Conservation (phyloP, 352 stramenopile species). For the Pythium grandisporangium region DNA sequence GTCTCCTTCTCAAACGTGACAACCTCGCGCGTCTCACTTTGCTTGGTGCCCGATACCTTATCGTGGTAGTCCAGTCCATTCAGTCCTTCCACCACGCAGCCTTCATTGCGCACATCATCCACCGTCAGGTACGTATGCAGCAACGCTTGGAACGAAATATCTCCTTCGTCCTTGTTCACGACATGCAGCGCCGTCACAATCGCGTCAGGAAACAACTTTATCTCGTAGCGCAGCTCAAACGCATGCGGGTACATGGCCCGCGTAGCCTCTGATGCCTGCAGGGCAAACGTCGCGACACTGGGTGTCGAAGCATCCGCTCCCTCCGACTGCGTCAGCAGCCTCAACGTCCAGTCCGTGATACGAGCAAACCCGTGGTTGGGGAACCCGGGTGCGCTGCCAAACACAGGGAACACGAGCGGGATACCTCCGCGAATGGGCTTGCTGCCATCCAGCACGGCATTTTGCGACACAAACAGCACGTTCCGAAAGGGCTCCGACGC, state of each 20-base stretch:
- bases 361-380: slow-evolving; percentile 94
- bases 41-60: slow-evolving; percentile 74
- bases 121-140: slow-evolving; percentile 93
- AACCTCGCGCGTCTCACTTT: slow-evolving; percentile 40
- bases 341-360: slow-evolving; percentile 55
- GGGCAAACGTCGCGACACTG: slow-evolving; percentile 52
- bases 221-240: slow-evolving; percentile 76
- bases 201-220: slow-evolving; percentile 73
- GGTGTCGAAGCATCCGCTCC: slow-evolving; percentile 29
- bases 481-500: slow-evolving; percentile 64
- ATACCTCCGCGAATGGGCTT: slow-evolving; percentile 95
- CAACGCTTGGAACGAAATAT: slow-evolving; percentile 91
- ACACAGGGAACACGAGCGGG: slow-evolving; percentile 95
- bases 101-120: slow-evolving; percentile 54
- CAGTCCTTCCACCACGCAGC: slow-evolving; percentile 75
- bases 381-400: slow-evolving; percentile 81
- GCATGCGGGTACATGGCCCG: slow-evolving; percentile 65
- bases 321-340: slow-evolving; percentile 27
- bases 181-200: slow-evolving; percentile 87
- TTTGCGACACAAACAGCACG: slow-evolving; percentile 88
- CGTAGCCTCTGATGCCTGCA: slow-evolving; percentile 29
- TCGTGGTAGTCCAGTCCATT: slow-evolving; percentile 80
- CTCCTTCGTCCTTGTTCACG: slow-evolving; percentile 75
- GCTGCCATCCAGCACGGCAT: slow-evolving; percentile 84
- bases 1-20: slow-evolving; percentile 75